Evolutionary conservation across 1,284 basidiomycete genomes (phyloP).

Genomic region (Heterobasidion occidentale): DNA sequence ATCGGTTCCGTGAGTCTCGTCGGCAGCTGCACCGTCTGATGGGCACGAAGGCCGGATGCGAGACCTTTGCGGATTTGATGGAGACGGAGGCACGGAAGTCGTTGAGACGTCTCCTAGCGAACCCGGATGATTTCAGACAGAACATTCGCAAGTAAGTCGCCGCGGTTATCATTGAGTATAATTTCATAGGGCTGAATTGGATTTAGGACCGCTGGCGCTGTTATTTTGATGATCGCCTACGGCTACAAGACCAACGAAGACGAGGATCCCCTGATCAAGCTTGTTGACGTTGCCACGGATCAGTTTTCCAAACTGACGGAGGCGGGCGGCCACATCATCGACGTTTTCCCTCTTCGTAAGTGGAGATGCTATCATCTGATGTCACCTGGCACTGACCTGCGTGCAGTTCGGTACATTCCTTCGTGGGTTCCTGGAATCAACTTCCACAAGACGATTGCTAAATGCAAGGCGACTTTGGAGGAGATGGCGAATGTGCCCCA

Average conservation of each 20-base stretch:
- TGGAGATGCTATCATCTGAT: neutral
- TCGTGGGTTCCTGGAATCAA: constrained; percentile 1
- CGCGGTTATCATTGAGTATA: neutral
- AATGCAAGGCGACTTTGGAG: constrained; percentile 13
- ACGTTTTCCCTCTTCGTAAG: constrained; percentile 47
- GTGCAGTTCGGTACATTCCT: neutral
- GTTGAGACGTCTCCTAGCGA: constrained; percentile 15
- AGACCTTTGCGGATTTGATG: constrained; percentile 14
- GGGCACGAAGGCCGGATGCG: constrained; percentile 16
- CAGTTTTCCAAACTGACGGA: constrained; percentile 52
- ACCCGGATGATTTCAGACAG: constrained; percentile 11
- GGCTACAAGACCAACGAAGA: constrained; percentile 51
- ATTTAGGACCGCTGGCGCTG: constrained; percentile 45
- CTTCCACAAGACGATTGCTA: constrained; percentile 15
- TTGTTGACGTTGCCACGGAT: constrained; percentile 47
- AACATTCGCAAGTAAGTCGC: constrained; percentile 14
- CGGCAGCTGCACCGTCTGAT: constrained; percentile 16
- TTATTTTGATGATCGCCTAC: constrained; percentile 53
- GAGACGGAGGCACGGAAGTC: constrained; percentile 18
- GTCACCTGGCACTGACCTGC: neutral
- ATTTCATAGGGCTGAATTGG: neutral
- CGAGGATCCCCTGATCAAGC: constrained; percentile 49
- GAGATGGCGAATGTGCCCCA: constrained; percentile 17
- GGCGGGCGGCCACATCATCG: constrained; percentile 53
- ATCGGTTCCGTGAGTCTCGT: constrained; percentile 14